Conservation (phyloP, 2,329 filamentous ascomycete genomes). For the Xylariales sp. region DNA sequence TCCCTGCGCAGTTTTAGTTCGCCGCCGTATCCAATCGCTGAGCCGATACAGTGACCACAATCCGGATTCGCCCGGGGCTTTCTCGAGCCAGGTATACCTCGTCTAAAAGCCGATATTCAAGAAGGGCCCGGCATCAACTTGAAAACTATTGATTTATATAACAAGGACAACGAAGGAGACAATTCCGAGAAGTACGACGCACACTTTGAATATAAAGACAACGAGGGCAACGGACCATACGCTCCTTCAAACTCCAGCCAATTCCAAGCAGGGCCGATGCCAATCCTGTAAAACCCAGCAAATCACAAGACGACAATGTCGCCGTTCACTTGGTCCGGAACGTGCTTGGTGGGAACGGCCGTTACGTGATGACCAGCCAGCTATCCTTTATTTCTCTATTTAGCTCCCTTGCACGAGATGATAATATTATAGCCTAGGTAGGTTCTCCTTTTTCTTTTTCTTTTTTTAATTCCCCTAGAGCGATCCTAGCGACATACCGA, state of each 20-base stretch:
- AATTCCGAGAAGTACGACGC: too few species aligned
- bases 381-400: neutral
- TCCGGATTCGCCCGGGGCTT: too few species aligned
- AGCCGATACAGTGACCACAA: too few species aligned
- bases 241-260: neutral
- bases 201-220: neutral
- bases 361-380: neutral
- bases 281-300: neutral
- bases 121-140: too few species aligned
- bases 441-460: constrained; percentile 2
- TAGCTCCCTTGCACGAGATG: neutral
- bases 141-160: too few species aligned
- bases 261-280: neutral
- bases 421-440: constrained; percentile 6
- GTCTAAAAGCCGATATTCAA: too few species aligned
- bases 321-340: constrained; percentile 11
- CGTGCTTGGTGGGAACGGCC: constrained; percentile 7
- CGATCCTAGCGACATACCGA: too few species aligned
- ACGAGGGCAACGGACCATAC: neutral
- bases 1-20: too few species aligned
- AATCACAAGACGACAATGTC: constrained; percentile 1
- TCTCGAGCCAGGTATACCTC: too few species aligned
- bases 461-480: too few species aligned
- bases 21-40: too few species aligned
- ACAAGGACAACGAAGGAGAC: too few species aligned